These are phyloP conservation scores for Stagonosporopsis tanaceti DNA, from an alignment of 2,329 filamentous ascomycete genomes.

Conservation along the genomic window DNA sequence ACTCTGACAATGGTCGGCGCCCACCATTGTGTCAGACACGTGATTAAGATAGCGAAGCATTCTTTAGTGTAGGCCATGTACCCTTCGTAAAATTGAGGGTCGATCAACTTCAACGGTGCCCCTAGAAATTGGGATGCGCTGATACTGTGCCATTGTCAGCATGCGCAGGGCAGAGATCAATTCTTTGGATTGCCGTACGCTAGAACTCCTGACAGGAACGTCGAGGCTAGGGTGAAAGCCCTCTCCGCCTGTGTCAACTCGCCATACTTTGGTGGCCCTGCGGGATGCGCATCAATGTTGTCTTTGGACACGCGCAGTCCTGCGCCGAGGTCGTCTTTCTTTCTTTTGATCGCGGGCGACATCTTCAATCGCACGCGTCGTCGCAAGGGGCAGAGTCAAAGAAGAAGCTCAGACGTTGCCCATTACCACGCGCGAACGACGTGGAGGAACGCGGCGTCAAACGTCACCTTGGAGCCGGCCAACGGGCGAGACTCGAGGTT, in stretches of 20 bases:
- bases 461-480: conserved; percentile 14
- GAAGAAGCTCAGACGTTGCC: conserved; percentile 6
- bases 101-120: conserved; percentile 76
- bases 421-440: conserved; percentile 23
- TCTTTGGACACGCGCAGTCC: conserved; percentile 55
- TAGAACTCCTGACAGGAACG: conserved; percentile 59
- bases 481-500: conserved; percentile 34
- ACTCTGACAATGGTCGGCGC: conserved; percentile 83
- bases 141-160: conserved; percentile 49
- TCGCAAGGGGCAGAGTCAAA: conserved; percentile 1
- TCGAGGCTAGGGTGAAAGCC: conserved; percentile 59
- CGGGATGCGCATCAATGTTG: conserved; percentile 52
- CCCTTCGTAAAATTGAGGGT: conserved; percentile 79
- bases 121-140: conserved; percentile 78
- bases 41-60: conserved; percentile 79
- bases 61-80: conserved; percentile 90
- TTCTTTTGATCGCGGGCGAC: conserved; percentile 41
- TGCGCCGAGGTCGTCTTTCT: conserved; percentile 51
- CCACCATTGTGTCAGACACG: conserved; percentile 85
- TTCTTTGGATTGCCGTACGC: conserved; percentile 44
- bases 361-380: conserved; percentile 17
- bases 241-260: conserved; percentile 58
- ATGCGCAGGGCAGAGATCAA: neutral
- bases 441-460: conserved; percentile 21
- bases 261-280: conserved; percentile 56